phyloP scores from a whole-genome alignment of 2,329 filamentous ascomycete genomes.

The Aspergillus brunneoviolaceus region DNA sequence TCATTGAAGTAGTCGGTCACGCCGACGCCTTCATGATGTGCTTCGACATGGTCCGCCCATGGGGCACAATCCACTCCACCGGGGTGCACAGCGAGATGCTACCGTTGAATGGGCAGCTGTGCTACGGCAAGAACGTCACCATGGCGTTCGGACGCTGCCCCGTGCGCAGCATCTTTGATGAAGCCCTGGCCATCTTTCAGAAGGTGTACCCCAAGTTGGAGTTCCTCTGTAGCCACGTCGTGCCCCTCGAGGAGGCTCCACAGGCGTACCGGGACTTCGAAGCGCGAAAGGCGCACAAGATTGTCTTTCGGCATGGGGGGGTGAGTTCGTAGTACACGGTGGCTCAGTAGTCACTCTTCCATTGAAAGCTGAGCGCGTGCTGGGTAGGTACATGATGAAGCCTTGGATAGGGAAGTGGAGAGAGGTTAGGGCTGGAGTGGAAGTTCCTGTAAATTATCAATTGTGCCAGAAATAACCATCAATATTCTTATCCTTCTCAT shows the following conservation, averaged over 20 bases:
- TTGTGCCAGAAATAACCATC: no score
- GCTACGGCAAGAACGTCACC: constrained; percentile 65
- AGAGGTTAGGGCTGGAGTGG: no score
- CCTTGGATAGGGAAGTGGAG: no score
- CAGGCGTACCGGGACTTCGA: not conserved
- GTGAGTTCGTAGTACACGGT: not conserved
- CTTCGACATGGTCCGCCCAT: constrained; percentile 70
- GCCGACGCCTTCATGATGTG: constrained; percentile 66
- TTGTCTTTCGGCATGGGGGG: not conserved
- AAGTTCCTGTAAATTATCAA: no score
- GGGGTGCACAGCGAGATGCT: constrained; percentile 72
- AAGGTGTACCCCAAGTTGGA: not conserved
- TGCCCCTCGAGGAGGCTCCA: not conserved
- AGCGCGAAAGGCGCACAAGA: not conserved
- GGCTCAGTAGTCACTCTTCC: no score
- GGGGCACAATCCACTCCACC: constrained; percentile 69
- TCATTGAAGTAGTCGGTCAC: constrained; percentile 74
- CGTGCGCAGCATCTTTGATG: constrained; percentile 44
- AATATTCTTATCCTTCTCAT: no score
- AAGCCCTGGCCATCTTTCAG: not conserved
- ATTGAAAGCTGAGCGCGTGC: no score
- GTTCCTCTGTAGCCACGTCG: not conserved
- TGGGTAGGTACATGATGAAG: no score
- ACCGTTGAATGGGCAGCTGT: constrained; percentile 64
- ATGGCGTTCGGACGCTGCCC: constrained; percentile 75